These are phyloP conservation scores for Monosiga brevicollis DNA, from an alignment of 78 protist species.

Conservation along the genomic window DNA sequence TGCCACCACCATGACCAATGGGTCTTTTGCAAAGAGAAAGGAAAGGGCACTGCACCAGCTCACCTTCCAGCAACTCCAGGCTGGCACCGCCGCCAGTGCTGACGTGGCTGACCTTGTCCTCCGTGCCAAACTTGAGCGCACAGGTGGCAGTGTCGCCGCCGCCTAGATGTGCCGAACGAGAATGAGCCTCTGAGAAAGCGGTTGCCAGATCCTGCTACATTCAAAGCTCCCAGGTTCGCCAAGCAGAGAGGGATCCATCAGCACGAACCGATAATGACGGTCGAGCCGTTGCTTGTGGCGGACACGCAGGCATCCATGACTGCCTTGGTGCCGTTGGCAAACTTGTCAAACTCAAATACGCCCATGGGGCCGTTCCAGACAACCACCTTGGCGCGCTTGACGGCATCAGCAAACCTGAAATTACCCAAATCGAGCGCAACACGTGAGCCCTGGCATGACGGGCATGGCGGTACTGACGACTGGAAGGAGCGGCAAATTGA, in stretches of 20 bases:
- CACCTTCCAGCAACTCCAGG: constrained; percentile 85
- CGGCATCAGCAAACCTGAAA: not conserved
- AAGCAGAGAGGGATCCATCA: too few species aligned
- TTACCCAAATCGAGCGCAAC: too few species aligned
- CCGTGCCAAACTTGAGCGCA: constrained; percentile 65
- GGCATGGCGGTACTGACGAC: not conserved
- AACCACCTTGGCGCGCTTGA: constrained; percentile 63
- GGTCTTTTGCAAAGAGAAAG: not conserved
- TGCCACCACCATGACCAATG: not conserved
- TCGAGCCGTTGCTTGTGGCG: constrained; percentile 73
- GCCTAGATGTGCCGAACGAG: constrained; percentile 25
- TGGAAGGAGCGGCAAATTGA: not conserved
- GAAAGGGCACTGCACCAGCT: not conserved
- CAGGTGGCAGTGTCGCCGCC: constrained; percentile 99
- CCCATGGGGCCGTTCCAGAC: constrained; percentile 99
- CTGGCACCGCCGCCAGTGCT: constrained; percentile 99
- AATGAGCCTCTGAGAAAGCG: not conserved
- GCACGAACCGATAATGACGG: constrained; percentile 71
- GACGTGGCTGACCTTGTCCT: constrained; percentile 80
- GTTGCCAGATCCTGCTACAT: too few species aligned
- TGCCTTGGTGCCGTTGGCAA: constrained; percentile 77
- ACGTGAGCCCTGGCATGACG: not conserved
- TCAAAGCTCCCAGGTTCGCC: too few species aligned
- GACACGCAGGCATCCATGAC: constrained; percentile 63
- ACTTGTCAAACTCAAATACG: constrained; percentile 89